Base-by-base conservation (phyloP, 1,139 yeast species). In the Debaryomycetaceae sp. region DNA sequence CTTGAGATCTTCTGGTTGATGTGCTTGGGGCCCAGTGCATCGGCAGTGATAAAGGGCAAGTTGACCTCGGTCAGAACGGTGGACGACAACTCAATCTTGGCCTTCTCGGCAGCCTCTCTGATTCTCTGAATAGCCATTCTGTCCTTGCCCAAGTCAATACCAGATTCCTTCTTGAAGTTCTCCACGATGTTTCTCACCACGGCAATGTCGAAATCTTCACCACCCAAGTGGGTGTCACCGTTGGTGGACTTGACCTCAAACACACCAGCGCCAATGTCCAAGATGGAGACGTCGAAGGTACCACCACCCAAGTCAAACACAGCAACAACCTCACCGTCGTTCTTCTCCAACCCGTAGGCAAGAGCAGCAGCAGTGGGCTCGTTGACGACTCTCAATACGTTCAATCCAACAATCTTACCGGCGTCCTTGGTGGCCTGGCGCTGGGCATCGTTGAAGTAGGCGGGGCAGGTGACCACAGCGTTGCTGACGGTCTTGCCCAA, bases 61-160 rank as follows among this genome's bases (percentile, higher is more conserved):
- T 89, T 89, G 58, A 91, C 79, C 61, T 91, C 97, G 49, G 98
- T 89, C 44, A 89, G 69, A 39, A 84, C 81, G 44, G 96, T 85
- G 28, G 96, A 86, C 28, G 98, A 89, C 58, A 89, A 78, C 71
- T 89, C 97, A 57, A 88, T 88, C 83, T 91, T 91, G 56, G 98
- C 98, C 83, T 91, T 89, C 75, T 91, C 99, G 46, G 97, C 95
- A 49, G 98, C 98, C 74, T 91, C 98, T 76, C 98, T 86, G 67
- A 93, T 89, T 75, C 98, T 85, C 75, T 91, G 98, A 53, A 91
- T 83, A 51, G 97, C 97, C 96, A 89, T 89, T 69, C 97, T 83
- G 74, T 91, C 98, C 58, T 78, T 75, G 50, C 73, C 71, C 56
- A 91, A 78, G 63, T 89, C 93, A 51, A 91, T 75, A 55, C 96